Conservation (phyloP, 768 basidiomycete species). For the Tricholoma terreum region DNA sequence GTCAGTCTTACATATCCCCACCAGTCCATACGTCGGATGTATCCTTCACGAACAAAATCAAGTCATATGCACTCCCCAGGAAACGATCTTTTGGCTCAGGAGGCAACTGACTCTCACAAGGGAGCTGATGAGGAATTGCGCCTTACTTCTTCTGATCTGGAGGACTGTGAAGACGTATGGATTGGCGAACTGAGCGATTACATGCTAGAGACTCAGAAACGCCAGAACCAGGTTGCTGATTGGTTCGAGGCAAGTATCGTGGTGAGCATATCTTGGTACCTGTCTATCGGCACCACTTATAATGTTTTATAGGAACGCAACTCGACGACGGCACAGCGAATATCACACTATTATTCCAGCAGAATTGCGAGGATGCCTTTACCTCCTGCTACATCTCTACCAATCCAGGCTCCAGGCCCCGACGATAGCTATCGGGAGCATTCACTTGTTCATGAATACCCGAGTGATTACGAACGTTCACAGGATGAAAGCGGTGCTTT, state of each 20-base stretch:
- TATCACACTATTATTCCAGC: conserved; percentile 57
- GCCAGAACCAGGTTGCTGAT: conserved; percentile 68
- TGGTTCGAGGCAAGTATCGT: conserved; percentile 69
- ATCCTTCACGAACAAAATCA: conserved; percentile 37
- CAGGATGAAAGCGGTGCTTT: conserved; percentile 24
- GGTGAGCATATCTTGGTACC: conserved; percentile 37
- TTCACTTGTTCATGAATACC: conserved; percentile 16
- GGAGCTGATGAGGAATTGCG: conserved; percentile 42
- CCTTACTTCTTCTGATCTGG: conserved; percentile 71
- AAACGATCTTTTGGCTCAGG: conserved; percentile 23
- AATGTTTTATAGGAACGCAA: conserved; percentile 61
- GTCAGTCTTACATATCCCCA: background rate
- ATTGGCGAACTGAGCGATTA: conserved; percentile 65
- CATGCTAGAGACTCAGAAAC: conserved; percentile 66
- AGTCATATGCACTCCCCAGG: conserved; percentile 26
- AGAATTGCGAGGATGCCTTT: conserved; percentile 46
- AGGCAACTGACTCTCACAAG: conserved; percentile 25
- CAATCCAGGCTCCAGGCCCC: conserved; percentile 14
- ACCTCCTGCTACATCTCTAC: conserved; percentile 32
- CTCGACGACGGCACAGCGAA: conserved; percentile 52
- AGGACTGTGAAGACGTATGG: conserved; percentile 81
- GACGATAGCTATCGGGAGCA: conserved; percentile 28
- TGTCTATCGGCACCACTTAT: background rate
- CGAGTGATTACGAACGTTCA: conserved; percentile 32
- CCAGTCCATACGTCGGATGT: conserved; percentile 42